These are phyloP conservation scores for Pythium pectinolyticum DNA, from an alignment of 352 stramenopile species.

Conservation along the genomic window DNA sequence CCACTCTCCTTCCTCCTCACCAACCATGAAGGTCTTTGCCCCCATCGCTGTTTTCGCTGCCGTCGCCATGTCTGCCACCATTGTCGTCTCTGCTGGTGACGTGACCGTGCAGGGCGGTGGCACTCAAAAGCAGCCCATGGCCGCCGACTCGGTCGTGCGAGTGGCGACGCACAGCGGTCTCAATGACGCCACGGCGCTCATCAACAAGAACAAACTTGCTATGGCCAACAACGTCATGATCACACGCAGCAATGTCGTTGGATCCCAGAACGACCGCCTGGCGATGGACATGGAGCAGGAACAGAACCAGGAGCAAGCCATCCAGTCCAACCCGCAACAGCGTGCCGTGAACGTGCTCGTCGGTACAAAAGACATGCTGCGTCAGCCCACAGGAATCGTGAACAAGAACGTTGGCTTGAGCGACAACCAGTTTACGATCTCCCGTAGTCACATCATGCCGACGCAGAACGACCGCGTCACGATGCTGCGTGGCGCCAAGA, in stretches of 20 bases:
- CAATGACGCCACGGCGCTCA: constrained; percentile 28
- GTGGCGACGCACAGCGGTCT: constrained; percentile 22
- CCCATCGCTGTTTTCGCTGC: background rate
- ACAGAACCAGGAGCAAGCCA: constrained; percentile 17
- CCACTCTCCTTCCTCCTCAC: background rate
- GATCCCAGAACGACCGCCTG: constrained; percentile 31
- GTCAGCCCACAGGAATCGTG: constrained; percentile 23
- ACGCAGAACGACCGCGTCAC: constrained; percentile 30
- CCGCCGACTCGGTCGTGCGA: constrained; percentile 5
- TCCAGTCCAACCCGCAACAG: constrained; percentile 18
- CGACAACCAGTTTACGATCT: constrained; percentile 30
- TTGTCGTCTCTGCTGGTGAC: background rate
- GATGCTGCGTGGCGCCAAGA: constrained; percentile 21
- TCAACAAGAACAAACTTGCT: constrained; percentile 40
- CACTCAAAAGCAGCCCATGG: constrained; percentile 1
- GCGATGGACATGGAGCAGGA: constrained; percentile 8
- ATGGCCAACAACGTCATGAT: constrained; percentile 36
- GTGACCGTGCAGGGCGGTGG: constrained; percentile 6
- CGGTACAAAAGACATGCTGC: constrained; percentile 31
- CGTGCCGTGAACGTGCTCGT: constrained; percentile 8
- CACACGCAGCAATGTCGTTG: constrained; percentile 29
- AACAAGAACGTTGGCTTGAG: constrained; percentile 35
- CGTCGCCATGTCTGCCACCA: background rate
- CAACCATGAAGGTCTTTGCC: constrained; percentile 7
- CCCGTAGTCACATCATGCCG: constrained; percentile 12